Evolutionary conservation across 106 monocot genomes (phyloP).

Genomic region (Dendrobium huoshanense): DNA sequence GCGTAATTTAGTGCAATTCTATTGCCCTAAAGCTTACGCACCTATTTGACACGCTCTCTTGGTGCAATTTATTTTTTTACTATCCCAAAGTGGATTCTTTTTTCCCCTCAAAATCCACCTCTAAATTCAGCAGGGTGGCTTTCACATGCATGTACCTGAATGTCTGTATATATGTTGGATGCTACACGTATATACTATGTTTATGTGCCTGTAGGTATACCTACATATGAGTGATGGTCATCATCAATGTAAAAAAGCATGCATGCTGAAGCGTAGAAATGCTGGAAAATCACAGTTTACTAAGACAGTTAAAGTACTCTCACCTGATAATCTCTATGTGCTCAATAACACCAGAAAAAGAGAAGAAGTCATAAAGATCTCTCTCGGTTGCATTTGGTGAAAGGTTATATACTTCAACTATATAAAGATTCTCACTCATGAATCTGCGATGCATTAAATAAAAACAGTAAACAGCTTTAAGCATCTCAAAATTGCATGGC

Average conservation of each 20-base stretch:
- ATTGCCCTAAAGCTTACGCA: no score
- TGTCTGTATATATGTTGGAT: no score
- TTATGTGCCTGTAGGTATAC: no score
- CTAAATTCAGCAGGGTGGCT: no score
- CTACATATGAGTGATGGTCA: not conserved
- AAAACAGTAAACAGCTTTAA: not conserved
- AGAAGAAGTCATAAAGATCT: conserved; percentile 90
- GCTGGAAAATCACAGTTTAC: not conserved
- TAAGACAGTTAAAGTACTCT: not conserved
- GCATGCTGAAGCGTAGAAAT: not conserved
- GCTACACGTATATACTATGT: no score
- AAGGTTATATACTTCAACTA: conserved; percentile 78
- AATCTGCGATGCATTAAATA: conserved; percentile 25
- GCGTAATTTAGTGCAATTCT: no score
- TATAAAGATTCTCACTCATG: conserved; percentile 52
- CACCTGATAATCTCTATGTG: conserved; percentile 90
- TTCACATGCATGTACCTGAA: no score
- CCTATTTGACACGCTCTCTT: no score
- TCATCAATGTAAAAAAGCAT: not conserved
- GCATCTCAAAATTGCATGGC: not conserved
- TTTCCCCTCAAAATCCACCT: no score
- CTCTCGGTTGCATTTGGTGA: conserved; percentile 69
- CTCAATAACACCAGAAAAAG: conserved; percentile 85
- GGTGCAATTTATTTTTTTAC: no score
- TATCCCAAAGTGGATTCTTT: no score